Evolutionary conservation across 2,329 filamentous ascomycete genomes (phyloP).

Genomic region (Pestalotiopsis fici): DNA sequence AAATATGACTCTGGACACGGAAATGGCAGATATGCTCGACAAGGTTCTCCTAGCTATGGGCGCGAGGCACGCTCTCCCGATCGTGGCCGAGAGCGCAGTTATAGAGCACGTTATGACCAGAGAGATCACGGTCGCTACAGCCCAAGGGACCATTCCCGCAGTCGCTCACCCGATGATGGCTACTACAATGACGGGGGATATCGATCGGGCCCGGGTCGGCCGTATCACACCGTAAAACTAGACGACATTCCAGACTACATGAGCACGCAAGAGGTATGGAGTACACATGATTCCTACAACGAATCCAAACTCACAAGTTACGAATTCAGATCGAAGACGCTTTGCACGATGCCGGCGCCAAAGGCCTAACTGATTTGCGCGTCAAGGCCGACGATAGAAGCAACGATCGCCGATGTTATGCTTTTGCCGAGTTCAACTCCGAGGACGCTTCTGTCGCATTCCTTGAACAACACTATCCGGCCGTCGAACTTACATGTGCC

Average conservation of each 20-base stretch:
- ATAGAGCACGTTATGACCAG: constrained; percentile 22
- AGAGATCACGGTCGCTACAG: constrained; percentile 20
- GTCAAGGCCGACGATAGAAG: constrained; percentile 31
- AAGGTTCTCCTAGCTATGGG: constrained; percentile 16
- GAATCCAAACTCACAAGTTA: not conserved
- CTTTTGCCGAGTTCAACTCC: constrained; percentile 41
- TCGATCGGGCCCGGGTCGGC: constrained; percentile 28
- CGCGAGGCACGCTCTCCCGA: constrained; percentile 6
- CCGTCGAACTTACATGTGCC: constrained; percentile 32
- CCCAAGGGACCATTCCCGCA: constrained; percentile 24
- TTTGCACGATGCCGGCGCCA: constrained; percentile 29
- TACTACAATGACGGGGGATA: constrained; percentile 21
- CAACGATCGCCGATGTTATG: constrained; percentile 31
- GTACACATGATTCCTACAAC: too few relatives aligned
- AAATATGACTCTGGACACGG: constrained; percentile 8
- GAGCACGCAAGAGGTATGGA: constrained; percentile 26
- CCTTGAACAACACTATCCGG: constrained; percentile 36
- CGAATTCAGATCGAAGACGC: constrained; percentile 25
- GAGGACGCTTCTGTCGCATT: constrained; percentile 40
- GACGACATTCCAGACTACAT: constrained; percentile 31
- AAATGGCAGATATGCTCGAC: constrained; percentile 17
- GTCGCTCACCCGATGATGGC: constrained; percentile 24
- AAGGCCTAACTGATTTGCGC: constrained; percentile 29
- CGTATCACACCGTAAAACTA: constrained; percentile 32
- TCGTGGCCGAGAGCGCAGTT: constrained; percentile 19